phyloP scores from a whole-genome alignment of 2,329 filamentous ascomycete genomes.

The Colletotrichum scovillei region DNA sequence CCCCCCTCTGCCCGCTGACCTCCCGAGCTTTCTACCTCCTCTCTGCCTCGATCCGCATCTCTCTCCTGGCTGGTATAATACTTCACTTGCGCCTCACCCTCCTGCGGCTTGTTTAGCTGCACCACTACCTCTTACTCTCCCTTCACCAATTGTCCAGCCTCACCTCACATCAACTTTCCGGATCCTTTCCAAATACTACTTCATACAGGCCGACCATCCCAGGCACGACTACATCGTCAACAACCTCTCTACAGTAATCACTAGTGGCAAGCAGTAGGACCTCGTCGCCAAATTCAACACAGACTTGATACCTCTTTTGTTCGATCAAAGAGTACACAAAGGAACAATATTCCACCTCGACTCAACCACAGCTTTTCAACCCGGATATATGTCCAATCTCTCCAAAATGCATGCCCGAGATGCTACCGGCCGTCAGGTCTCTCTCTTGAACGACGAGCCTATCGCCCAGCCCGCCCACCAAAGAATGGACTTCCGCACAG shows the following conservation, averaged over 20 bases:
- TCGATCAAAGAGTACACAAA: neutral
- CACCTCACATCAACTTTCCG: neutral
- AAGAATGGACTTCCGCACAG: constrained; percentile 46
- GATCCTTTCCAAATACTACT: neutral
- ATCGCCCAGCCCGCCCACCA: constrained; percentile 26
- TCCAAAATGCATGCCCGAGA: constrained; percentile 64
- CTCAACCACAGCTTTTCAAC: neutral
- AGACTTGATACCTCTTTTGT: neutral
- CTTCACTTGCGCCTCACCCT: constrained; percentile 27
- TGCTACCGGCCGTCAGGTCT: constrained; percentile 68
- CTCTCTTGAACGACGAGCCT: constrained; percentile 68
- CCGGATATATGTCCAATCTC: neutral
- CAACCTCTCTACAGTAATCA: neutral
- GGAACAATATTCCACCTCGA: neutral
- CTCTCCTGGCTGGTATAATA: constrained; percentile 28
- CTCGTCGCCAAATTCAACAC: neutral
- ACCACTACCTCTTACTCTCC: neutral
- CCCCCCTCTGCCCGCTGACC: constrained; percentile 30
- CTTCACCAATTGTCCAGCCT: neutral
- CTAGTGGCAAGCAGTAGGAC: neutral
- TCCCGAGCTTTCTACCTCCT: constrained; percentile 26
- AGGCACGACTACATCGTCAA: neutral
- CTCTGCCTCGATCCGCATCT: neutral
- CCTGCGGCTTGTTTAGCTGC: neutral
- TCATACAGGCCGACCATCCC: neutral